phyloP scores from a whole-genome alignment of 2,329 filamentous ascomycete species.

The Cercospora janseana region DNA sequence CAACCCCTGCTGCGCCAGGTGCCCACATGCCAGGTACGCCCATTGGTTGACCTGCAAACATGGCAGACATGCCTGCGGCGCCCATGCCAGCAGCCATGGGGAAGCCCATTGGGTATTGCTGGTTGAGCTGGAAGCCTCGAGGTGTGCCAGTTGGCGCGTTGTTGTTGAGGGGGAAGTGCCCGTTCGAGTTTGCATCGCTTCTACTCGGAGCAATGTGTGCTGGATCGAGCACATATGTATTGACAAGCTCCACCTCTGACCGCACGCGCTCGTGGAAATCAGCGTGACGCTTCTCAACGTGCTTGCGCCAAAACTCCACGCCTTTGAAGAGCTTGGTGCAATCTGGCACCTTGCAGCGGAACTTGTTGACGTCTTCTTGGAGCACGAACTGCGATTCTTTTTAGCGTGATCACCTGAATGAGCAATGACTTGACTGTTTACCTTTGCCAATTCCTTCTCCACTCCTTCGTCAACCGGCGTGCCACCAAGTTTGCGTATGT shows the following conservation, averaged over 20 bases:
- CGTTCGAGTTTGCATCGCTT: constrained; percentile 91
- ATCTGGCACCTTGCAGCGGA: constrained; percentile 91
- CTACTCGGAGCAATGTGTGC: constrained; percentile 90
- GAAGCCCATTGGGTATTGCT: constrained; percentile 46
- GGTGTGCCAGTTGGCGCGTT: constrained; percentile 76
- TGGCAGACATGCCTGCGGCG: constrained; percentile 35
- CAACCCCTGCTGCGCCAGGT: constrained; percentile 32
- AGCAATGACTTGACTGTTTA: constrained; percentile 15
- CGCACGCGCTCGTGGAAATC: constrained; percentile 82
- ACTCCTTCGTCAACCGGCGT: constrained; percentile 81
- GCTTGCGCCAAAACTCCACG: constrained; percentile 95
- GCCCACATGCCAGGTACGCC: constrained; percentile 31
- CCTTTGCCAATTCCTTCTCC: constrained; percentile 77
- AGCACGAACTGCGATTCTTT: constrained; percentile 63
- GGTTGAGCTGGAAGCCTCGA: constrained; percentile 84
- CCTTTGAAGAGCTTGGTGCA: constrained; percentile 98
- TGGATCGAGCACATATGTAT: constrained; percentile 90
- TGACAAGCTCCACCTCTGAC: constrained; percentile 86
- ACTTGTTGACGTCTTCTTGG: constrained; percentile 97
- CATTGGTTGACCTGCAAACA: constrained; percentile 45
- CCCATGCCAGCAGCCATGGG: constrained; percentile 41
- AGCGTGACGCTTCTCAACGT: constrained; percentile 89
- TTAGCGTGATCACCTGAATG: background rate
- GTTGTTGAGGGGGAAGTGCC: constrained; percentile 82
- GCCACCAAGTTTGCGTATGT: constrained; percentile 87